Evolutionary conservation across 2,329 filamentous ascomycete species (phyloP).

Genomic region (Cladosporium sp.): DNA sequence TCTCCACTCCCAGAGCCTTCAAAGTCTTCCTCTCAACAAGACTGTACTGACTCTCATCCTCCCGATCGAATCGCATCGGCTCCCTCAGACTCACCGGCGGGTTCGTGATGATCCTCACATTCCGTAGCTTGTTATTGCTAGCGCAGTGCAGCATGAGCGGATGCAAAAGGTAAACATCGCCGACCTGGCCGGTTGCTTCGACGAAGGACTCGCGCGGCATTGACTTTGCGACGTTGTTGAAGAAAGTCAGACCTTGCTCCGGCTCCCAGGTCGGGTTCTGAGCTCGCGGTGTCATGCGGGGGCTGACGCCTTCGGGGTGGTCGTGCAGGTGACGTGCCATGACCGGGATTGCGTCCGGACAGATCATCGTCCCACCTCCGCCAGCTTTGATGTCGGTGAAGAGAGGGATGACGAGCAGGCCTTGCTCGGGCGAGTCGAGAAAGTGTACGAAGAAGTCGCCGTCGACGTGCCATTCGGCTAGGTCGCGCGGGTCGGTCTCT

Average conservation of each 20-base stretch:
- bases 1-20: conserved; percentile 44
- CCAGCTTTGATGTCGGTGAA: conserved; percentile 59
- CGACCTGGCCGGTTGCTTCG: conserved; percentile 51
- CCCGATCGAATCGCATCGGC: conserved; percentile 51
- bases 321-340: conserved; percentile 56
- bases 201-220: conserved; percentile 42
- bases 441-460: conserved; percentile 72
- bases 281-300: conserved; percentile 58
- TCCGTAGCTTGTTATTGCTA: conserved; percentile 46
- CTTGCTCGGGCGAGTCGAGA: conserved; percentile 67
- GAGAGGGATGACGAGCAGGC: conserved; percentile 62
- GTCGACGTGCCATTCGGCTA: conserved; percentile 64
- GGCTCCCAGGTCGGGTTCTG: conserved; percentile 43
- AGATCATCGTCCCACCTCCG: conserved; percentile 63
- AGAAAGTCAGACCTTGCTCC: conserved; percentile 44
- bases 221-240: conserved; percentile 37
- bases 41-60: conserved; percentile 47
- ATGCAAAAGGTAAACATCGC: conserved; percentile 57
- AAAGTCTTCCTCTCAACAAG: conserved; percentile 55
- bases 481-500: conserved; percentile 48
- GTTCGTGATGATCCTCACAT: conserved; percentile 52
- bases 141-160: conserved; percentile 58
- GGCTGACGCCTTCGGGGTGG: conserved; percentile 62
- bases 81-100: conserved; percentile 50
- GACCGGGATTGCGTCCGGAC: conserved; percentile 53